Evolutionary conservation across 257 asterid species (phyloP), one percentile per base, ranked within the genome.

Genomic region (Striga asiatica): DNA sequence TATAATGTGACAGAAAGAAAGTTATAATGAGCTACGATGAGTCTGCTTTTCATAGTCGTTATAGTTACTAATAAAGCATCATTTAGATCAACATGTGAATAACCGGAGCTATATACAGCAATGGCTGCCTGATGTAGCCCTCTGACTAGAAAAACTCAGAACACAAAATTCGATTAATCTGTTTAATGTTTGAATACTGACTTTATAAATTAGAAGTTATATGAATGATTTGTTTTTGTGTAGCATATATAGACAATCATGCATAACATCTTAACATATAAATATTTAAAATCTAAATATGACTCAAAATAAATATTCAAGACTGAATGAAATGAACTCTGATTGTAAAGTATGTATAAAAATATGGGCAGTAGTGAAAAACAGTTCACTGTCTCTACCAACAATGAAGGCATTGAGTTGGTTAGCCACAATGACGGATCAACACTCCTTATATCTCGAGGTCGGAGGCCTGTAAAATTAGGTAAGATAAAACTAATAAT

Each of bases 381-480:
- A 35, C 42, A 62, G 50, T 47, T 31, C 41, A 59, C 24, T 50
- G 54, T 41, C 37, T 7, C 11, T 77, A 92, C 98, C 91, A 88
- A 70, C 71, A 92, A 76, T 60, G 97, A 68, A 46, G 98, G 97
- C 98, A 92, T 92, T 56, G 95, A 77, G 71, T 92, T 92, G 54
- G 93, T 92, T 65, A 92, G 66, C 98, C 97, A 92, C 88, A 92
- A 66, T 29, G 98, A 84, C 50, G 98, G 98, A 77, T 88, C 98
- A 60, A 92, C 98, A 20, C 98, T 92, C 76, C 98, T 74, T 66
- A 88, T 70, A 78, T 88, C 98, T 46, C 98, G 87, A 47, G 98
- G 98, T 34, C 97, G 93, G 45, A 88, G 88, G 38, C 98, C 98
- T 88, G 83, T 13, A 39, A 16, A 47, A 9, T 29, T 7, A 32